Evolutionary conservation across 1,284 basidiomycete genomes (phyloP), one percentile per base, ranked within the genome.

Genomic region (Leccinum cinnamomeum): DNA sequence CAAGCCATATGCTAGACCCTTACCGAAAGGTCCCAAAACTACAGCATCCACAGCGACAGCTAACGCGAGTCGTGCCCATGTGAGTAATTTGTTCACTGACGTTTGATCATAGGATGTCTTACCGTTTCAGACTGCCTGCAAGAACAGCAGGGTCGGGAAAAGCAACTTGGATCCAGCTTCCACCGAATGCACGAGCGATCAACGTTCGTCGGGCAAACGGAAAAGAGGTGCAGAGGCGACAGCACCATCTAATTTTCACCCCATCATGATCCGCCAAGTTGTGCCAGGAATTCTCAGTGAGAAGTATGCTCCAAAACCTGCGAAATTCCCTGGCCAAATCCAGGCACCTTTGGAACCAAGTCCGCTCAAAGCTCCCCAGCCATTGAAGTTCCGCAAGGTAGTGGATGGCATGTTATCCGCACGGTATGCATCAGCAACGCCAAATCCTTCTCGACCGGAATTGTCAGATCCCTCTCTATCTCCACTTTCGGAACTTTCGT

Each of bases 1-100:
- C 16, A 90, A 90, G 64, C 88, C 89, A 1, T 91, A 91, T 72
- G 76, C 82, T 28, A 79, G 84, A 64, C 79, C 82, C 41, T 56
- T 58, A 20, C 33, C 64, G n/a, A 65, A 64, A 37, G 60, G 55
- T 14, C 59, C 58, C 44, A 71, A 35, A 25, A 20, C 37, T 51
- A 35, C 58, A 5, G 33, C 30, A 28, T 48, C 59, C 44, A 71
- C 30, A 25, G 25, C 39, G 48, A 35, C 58, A 30, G n/a, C 41
- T 28, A 58, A 53, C 41, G 18, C 25, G 44, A 20, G 35, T 35
- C 56, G 54, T 12, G 59, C 55, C 16, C 39, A 63, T 30, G 73
- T 77, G 62, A 64, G 74, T 60, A 35, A 10, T 57, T n/a, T 20
- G 10, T 57, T 50, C 33, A 25, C 11, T 48, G 50, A 72, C 54